These are phyloP conservation scores for Penicillium crystallinum DNA, from an alignment of 495 filamentous ascomycete species.

Conservation along the genomic window DNA sequence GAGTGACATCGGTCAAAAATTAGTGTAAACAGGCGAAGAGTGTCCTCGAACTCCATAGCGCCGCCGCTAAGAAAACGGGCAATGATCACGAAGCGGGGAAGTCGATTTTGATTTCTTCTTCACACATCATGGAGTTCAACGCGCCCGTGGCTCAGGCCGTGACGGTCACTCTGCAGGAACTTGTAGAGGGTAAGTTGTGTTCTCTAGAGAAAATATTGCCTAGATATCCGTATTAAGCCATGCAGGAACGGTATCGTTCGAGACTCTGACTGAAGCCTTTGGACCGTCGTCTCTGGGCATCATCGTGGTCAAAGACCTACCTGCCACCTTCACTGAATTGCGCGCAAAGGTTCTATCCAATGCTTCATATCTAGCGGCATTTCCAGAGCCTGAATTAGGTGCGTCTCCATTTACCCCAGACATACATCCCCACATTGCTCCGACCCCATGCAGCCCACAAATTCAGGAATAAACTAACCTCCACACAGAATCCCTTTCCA, in stretches of 20 bases:
- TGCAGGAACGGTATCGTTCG: conserved; percentile 65
- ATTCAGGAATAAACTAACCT: conserved; percentile 1
- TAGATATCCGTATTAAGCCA: neutral
- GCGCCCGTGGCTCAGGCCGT: conserved; percentile 40
- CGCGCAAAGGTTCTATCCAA: conserved; percentile 74
- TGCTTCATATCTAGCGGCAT: conserved; percentile 82
- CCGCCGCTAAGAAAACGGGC: neutral
- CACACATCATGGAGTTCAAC: conserved; percentile 9
- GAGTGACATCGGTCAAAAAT: neutral
- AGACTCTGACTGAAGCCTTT: conserved; percentile 77
- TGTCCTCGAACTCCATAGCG: conserved; percentile 3
- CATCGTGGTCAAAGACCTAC: conserved; percentile 82
- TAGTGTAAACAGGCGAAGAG: neutral
- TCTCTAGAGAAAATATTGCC: neutral
- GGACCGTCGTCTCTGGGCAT: conserved; percentile 90
- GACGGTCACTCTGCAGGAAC: conserved; percentile 50
- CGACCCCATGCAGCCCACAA: neutral
- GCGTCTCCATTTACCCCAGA: conserved; percentile 13
- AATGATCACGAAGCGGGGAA: conserved; percentile 19
- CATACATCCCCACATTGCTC: neutral
- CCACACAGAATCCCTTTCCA: conserved; percentile 39
- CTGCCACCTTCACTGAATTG: conserved; percentile 59
- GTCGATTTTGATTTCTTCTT: conserved; percentile 5
- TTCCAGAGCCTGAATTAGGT: conserved; percentile 71
- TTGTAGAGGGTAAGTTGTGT: conserved; percentile 28